Base-by-base conservation (phyloP, 257 asterid genomes). In the Striga asiatica region DNA sequence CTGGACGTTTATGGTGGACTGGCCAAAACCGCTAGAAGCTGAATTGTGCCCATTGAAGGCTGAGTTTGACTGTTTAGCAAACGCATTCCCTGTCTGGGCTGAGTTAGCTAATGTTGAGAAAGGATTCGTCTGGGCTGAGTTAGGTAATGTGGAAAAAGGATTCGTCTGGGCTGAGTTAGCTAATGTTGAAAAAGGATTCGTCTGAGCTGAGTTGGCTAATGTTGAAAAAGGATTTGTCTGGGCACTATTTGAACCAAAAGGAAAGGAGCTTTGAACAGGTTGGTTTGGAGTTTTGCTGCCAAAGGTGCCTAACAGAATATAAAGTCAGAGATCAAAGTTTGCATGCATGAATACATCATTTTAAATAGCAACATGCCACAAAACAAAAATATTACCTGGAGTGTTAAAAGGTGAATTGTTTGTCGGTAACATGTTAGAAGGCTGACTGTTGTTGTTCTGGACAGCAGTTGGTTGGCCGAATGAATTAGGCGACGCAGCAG, bases 381-480 rank as follows among this genome's bases (percentile, higher is more conserved):
- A 41, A 4, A n/a, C n/a, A n/a, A n/a, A 18, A 45, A 61, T 59
- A 14, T 51, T 69, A 87, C 87, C 87, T 79, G 80, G 45, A 70
- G 50, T 56, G 58, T 70, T 76, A 59, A 62, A 69, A 18, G 84
- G 58, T 12, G 74, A 66, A 46, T 55, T 72, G 66, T 68, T 75
- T 17, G 16, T 50, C 62, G 65, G 82, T 62, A 67, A 64, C 56
- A 31, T 55, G 68, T 64, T 42, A 37, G 85, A 62, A 14, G 78
- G 56, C 77, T 77, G 81, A 64, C 58, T 49, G 18, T 3, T 16
- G 73, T 64, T 66, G 62, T 70, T 81, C 81, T 73, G 85, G 55
- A 62, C 56, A 13, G 72, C 54, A 59, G 45, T 73, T 55, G 74
- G 28, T 71, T 80, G 95, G 62, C 94, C 95, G 47, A 80, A 84